Conservation (phyloP, 2,329 filamentous ascomycete genomes). For the Fusarium sp. region DNA sequence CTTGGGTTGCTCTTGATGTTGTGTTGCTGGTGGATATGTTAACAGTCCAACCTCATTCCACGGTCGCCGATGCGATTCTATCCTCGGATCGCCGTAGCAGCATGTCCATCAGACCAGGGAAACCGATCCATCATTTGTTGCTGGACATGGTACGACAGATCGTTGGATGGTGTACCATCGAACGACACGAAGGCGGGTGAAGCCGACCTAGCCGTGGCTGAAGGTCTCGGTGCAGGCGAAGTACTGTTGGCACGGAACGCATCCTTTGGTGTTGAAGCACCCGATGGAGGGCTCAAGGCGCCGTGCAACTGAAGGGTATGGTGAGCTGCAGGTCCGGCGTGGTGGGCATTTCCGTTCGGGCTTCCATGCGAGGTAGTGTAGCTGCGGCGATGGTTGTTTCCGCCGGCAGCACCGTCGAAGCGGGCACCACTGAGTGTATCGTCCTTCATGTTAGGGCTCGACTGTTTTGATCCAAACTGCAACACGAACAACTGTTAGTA, state of each 20-base stretch:
- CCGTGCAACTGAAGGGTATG: slow-evolving; percentile 53
- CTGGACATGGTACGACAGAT: slow-evolving; percentile 54
- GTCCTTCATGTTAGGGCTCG: slow-evolving; percentile 63
- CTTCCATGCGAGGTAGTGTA: slow-evolving; percentile 27
- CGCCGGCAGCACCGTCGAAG: slow-evolving; percentile 46
- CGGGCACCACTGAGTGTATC: slow-evolving; percentile 58
- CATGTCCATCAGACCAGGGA: slow-evolving; percentile 61
- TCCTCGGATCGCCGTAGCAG: slow-evolving; percentile 61
- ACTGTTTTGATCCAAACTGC: slow-evolving; percentile 72
- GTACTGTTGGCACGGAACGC: slow-evolving; percentile 42
- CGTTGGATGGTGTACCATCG: slow-evolving; percentile 60
- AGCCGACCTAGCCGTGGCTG: slow-evolving; percentile 56
- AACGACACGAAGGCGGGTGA: slow-evolving; percentile 60
- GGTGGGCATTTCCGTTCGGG: slow-evolving; percentile 36
- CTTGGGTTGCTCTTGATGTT: slow-evolving; percentile 19
- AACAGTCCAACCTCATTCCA: slow-evolving; percentile 21
- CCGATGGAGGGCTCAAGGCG: slow-evolving; percentile 33
- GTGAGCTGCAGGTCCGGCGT: slow-evolving; percentile 55
- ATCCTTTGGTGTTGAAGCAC: slow-evolving; percentile 44
- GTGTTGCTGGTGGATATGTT: slow-evolving; percentile 13
- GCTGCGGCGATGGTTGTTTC: slow-evolving; percentile 16
- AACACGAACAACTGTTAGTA: slow-evolving; percentile 55
- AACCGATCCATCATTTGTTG: slow-evolving; percentile 59
- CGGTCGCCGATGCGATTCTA: slow-evolving; percentile 45
- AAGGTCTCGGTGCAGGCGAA: slow-evolving; percentile 50